Base-by-base conservation (phyloP, 1,139 yeast genomes). In the Suhomyces maxii region DNA sequence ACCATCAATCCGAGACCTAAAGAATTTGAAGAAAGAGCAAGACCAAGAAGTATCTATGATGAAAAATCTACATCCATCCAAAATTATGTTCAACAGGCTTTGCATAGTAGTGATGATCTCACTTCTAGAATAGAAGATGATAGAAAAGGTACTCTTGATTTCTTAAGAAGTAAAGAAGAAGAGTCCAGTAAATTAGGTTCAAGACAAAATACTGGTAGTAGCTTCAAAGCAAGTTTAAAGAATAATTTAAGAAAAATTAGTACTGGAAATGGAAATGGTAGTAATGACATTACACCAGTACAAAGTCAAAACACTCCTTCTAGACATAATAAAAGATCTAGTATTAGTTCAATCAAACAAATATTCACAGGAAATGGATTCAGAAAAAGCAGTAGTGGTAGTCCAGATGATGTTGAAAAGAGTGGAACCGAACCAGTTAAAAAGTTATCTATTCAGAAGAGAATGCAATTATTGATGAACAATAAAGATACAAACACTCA, bases 391-490 rank as follows among this genome's bases (percentile, higher is more conserved):
- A 31, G 54, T 57, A 14, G 52, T 60, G 14, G 36, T 9, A 41
- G 45, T 13, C 46, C 41, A 9, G 32, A 28, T 7, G 8, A 25
- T 11, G 34, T 26, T 2, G 44, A 44, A 4, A 41, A 38, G 31
- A 9, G 11, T 6, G 23, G n/a, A 10, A 34, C 37, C 7, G 46
- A 47, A 26, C 48, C 48, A 2, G 43, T 61, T 12, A 57, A 64
- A 42, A 68, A 73, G 65, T 54, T 68, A 8, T 78, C 85, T 0
- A 82, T 88, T 45, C 95, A 86, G 62, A 76, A 80, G 56, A 72
- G 95, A 51, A 85, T 86, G 59, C 85, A 84, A 47, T 75, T 77
- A 53, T 71, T 86, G 36, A 68, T 87, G 52, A 75, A 67, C 18
- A 32, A 42, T 4, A 76, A 75, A 33, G 75, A 79, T 2, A 72